Evolutionary conservation across 176 grass and related monocot species (phyloP).

Genomic region (Raddia guianensis): DNA sequence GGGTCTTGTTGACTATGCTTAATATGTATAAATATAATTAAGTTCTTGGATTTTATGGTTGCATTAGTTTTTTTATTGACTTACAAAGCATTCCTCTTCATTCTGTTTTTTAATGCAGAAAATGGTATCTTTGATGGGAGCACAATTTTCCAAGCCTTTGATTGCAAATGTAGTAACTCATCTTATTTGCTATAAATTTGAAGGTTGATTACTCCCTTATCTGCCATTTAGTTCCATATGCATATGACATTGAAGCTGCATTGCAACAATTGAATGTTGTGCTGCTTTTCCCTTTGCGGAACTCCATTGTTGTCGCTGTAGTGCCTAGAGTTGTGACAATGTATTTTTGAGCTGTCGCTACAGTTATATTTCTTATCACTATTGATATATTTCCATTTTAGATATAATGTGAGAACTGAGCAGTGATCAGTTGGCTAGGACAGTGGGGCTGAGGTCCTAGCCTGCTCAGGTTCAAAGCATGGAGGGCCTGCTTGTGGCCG

Average conservation of each 20-base stretch:
- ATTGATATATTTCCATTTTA: not conserved
- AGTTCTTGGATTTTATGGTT: not conserved
- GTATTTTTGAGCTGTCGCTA: not conserved
- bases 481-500: too few species aligned
- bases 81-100: not conserved
- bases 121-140: constrained; percentile 93
- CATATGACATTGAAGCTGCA: not conserved
- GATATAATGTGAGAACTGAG: too few species aligned
- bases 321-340: not conserved
- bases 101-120: constrained; percentile 58
- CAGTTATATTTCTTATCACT: not conserved
- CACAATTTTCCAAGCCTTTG: constrained; percentile 78
- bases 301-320: not conserved
- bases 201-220: constrained; percentile 55
- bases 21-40: not conserved
- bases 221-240: not conserved
- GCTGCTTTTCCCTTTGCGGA: not conserved
- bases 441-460: too few species aligned
- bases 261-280: not conserved
- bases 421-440: too few species aligned
- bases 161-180: constrained; percentile 70
- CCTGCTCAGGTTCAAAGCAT: too few species aligned
- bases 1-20: not conserved
- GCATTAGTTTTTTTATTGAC: constrained; percentile 1
- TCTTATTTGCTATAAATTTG: constrained; percentile 94